Base-by-base conservation (phyloP, 202 grass and related monocot genomes). In the Eragrostis tef region DNA sequence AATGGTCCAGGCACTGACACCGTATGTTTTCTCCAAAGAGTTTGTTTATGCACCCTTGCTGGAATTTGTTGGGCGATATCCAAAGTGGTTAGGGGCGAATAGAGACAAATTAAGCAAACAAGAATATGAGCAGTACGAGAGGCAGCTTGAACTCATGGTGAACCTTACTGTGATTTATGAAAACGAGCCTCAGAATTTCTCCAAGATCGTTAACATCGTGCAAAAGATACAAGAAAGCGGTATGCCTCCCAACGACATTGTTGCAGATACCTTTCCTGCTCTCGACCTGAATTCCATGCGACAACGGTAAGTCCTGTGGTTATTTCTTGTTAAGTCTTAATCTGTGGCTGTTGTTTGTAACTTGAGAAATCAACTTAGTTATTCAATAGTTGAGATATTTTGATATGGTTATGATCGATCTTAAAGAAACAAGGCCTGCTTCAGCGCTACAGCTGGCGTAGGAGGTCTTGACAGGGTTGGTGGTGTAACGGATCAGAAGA, bases 161-260 rank as follows among this genome's bases (percentile, higher is more conserved):
- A 67, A 71, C 69, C 58, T 84, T 76, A 87, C 86, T 73, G 71
- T 89, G 50, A 75, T 87, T 25, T 92, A 89, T 81, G 90, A 81
- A 20, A 89, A 78, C 41, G 87, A 84, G 22, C 44, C 90, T 64
- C 70, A 77, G 31, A 84, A 89, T 60, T 87, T 92, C 64, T 71
- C 79, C 42, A 92, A 87, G 63, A 89, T 89, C 44, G 58, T 89
- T 31, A 80, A 89, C 10, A 77, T 89, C 64, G 84, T 89, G 83
- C 80, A 87, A 62, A 89, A 89, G 68, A 89, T 84, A 87, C 90
- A 81, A 81, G 86, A 89, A 76, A 87, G 80, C 27, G 90, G 84
- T 60, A 76, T 87, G 29, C 84, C 84, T 60, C 87, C 87, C 15
- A 81, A 65, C 73, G 90, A 89, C 75, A 86, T 79, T 20, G 80